Conservation (phyloP, 1,284 basidiomycete genomes). For the Leccinum pachyderme region DNA sequence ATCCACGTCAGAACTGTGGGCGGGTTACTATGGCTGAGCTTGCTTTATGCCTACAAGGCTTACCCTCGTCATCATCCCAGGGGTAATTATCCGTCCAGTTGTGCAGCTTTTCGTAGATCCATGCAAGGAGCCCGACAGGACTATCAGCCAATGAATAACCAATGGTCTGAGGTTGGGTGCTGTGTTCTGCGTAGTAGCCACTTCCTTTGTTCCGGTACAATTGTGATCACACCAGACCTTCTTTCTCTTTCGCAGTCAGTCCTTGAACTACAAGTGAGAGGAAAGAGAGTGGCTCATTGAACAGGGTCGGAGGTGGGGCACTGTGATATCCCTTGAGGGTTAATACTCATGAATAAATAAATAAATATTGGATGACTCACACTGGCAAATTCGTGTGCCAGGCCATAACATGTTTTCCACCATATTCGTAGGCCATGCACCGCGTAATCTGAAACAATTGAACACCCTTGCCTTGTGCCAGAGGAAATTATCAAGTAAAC, state of each 20-base stretch:
- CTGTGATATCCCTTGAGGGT: slow-evolving; percentile 11
- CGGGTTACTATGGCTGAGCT: not conserved
- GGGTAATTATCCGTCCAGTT: slow-evolving; percentile 50
- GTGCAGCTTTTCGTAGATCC: slow-evolving; percentile 59
- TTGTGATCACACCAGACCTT: slow-evolving; percentile 32
- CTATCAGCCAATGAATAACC: slow-evolving; percentile 56
- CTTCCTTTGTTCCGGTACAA: slow-evolving; percentile 33
- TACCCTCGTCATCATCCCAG: slow-evolving; percentile 49
- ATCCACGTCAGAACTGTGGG: slow-evolving; percentile 55
- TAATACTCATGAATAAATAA: not conserved
- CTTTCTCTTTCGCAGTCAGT: slow-evolving; percentile 37
- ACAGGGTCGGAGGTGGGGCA: slow-evolving; percentile 24
- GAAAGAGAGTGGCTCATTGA: slow-evolving; percentile 30
- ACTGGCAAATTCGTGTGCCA: slow-evolving; percentile 47
- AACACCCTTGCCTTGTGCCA: not conserved
- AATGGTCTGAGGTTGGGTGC: slow-evolving; percentile 55
- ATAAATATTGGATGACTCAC: slow-evolving; percentile 21
- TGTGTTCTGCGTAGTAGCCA: slow-evolving; percentile 45
- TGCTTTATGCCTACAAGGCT: not conserved
- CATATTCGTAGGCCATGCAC: slow-evolving; percentile 40
- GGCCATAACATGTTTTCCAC: slow-evolving; percentile 41
- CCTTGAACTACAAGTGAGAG: slow-evolving; percentile 29
- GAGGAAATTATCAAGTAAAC: slow-evolving; percentile 7
- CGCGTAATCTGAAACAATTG: slow-evolving; percentile 38
- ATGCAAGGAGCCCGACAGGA: slow-evolving; percentile 53